phyloP scores from a whole-genome alignment of 2,329 filamentous ascomycete species.

The Fusarium penzigii region DNA sequence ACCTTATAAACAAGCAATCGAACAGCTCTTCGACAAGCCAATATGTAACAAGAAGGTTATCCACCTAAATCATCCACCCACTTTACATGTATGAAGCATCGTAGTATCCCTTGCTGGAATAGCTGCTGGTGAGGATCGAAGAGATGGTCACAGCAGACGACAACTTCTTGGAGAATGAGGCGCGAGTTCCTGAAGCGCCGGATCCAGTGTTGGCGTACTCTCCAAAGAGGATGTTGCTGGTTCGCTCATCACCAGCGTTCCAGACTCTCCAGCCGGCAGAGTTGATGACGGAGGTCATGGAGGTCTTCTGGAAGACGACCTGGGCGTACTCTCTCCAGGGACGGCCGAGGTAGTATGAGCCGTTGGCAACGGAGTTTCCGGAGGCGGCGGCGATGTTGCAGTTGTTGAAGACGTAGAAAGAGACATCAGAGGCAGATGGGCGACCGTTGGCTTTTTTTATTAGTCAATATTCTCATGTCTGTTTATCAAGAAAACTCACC shows the following conservation, averaged over 20 bases:
- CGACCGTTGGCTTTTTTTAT: conserved; percentile 43
- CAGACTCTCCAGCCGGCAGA: conserved; percentile 59
- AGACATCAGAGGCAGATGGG: conserved; percentile 32
- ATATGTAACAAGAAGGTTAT: not conserved
- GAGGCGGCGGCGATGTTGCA: conserved; percentile 42
- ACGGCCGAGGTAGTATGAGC: conserved; percentile 49
- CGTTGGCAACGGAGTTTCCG: conserved; percentile 38
- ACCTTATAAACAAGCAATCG: too few relatives aligned
- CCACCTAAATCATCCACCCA: not conserved
- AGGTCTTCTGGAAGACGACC: conserved; percentile 50
- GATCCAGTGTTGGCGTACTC: conserved; percentile 62
- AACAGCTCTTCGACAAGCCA: too few relatives aligned
- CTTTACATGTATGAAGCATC: conserved; percentile 22
- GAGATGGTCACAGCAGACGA: conserved; percentile 35
- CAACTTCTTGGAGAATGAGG: conserved; percentile 35
- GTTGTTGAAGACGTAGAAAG: conserved; percentile 49
- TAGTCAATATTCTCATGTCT: not conserved
- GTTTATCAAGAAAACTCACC: conserved; percentile 29
- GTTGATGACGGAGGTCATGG: conserved; percentile 58
- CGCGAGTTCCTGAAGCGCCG: conserved; percentile 51
- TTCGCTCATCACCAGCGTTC: conserved; percentile 49
- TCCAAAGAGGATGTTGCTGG: conserved; percentile 53
- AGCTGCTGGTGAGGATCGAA: conserved; percentile 25
- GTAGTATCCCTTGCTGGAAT: conserved; percentile 21
- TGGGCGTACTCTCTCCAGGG: conserved; percentile 49